phyloP scores from a whole-genome alignment of 306 rosid genomes.

The Trichosanthes truncata region DNA sequence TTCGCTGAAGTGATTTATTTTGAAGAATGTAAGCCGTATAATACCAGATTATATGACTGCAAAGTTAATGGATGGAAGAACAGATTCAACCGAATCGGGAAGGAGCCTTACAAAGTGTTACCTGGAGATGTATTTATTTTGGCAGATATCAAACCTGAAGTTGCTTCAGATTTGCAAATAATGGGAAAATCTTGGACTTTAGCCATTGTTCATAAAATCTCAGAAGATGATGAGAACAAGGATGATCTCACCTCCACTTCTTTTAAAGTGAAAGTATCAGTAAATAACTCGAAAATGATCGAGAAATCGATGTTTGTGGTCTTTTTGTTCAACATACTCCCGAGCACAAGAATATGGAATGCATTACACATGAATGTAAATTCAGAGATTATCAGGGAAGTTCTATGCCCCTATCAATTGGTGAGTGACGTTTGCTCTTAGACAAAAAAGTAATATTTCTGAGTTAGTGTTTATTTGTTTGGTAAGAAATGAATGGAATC shows the following conservation, averaged over 20 bases:
- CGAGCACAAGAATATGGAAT: conserved; percentile 46
- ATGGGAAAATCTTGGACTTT: conserved; percentile 43
- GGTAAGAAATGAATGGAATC: background rate
- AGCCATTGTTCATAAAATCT: conserved; percentile 24
- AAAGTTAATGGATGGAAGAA: conserved; percentile 40
- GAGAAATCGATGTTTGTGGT: conserved; percentile 27
- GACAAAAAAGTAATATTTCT: background rate
- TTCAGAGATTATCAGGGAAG: conserved; percentile 22
- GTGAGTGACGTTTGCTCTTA: conserved; percentile 20
- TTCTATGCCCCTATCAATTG: conserved; percentile 25
- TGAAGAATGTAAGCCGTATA: conserved; percentile 11
- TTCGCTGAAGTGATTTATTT: conserved; percentile 16
- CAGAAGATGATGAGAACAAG: conserved; percentile 20
- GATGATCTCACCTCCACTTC: conserved; percentile 20
- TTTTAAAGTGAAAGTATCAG: conserved; percentile 36
- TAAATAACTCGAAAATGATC: conserved; percentile 12
- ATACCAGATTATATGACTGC: conserved; percentile 20
- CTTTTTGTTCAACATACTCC: conserved; percentile 36
- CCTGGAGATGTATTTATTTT: conserved; percentile 56
- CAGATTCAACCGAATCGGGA: conserved; percentile 33
- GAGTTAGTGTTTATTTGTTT: background rate
- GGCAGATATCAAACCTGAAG: conserved; percentile 46
- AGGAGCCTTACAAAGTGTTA: conserved; percentile 49
- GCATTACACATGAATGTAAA: conserved; percentile 34
- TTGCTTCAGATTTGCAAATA: conserved; percentile 34